Evolutionary conservation across 2,329 filamentous ascomycete species (phyloP), one percentile per base, ranked within the genome.

Genomic region (Neopestalotiopsis sp.): DNA sequence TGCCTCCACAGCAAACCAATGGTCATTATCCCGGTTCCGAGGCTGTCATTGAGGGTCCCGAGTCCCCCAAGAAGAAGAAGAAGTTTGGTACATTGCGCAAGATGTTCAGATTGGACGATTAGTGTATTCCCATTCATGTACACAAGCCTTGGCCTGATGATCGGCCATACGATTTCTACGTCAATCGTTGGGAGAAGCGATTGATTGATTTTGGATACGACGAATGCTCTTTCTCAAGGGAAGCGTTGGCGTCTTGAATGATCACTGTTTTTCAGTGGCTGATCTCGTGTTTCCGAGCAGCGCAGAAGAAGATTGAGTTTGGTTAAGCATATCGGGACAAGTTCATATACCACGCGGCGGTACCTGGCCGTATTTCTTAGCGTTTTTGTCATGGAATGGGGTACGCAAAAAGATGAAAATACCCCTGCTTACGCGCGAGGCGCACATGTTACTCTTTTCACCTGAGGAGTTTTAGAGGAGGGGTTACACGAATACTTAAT

Each of bases 81-180:
- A 92, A 91, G 79, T 93, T 94, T 78, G 85, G 86, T 57, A 81
- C 84, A 67, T 79, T 94, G 76, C 88, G 91, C 77, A 88, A 84
- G 77, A 91, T 91, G 78, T 92, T 94, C 79, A 78, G 83, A 57
- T 77, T 87, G 68, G 77, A 85, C 70, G 83, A 85, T 70, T 85
- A 81, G 80, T 63, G 63, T 58, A 14, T 56, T 38, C 40, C 65
- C 52, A 20, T 40, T 62, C 32, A 30, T 42, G 13, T 14, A 62
- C 59, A 20, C 14, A 17, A 10, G 12, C 17, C 59, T 14, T 40
- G 30, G 30, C 4, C 30, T 14, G 34, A 34, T 12, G 13, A 20
- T 42, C 32, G n/a, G 30, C 7, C 14, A 34, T n/a, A 14, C 4
- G 20, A 13, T 28, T 62, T 38, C 28, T 40, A 10, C 57, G 17